phyloP scores from a whole-genome alignment of 2,329 filamentous ascomycete genomes.

The Diaporthe sp. region DNA sequence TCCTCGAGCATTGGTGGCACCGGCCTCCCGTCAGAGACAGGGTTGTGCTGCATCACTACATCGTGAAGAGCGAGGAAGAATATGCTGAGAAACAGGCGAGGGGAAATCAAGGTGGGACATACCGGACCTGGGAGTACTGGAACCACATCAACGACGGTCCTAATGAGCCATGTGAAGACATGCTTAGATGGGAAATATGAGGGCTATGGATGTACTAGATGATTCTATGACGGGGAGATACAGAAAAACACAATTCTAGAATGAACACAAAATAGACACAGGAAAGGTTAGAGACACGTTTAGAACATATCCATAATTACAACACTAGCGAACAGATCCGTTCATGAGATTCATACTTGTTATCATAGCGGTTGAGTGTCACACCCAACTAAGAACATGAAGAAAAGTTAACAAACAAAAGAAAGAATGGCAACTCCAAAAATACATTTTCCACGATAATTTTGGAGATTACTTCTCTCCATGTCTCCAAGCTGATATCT shows the following conservation, averaged over 20 bases:
- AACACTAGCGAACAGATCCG: neutral
- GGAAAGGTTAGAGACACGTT: too few relatives aligned
- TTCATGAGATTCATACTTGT: neutral
- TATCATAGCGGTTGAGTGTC: neutral
- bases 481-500: neutral
- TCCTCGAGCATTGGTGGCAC: constrained; percentile 38
- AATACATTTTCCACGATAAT: neutral
- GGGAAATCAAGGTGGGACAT: neutral
- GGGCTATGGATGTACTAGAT: neutral
- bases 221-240: too few relatives aligned
- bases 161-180: constrained; percentile 23
- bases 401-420: neutral
- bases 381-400: neutral
- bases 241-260: too few relatives aligned
- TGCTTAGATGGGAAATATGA: constrained; percentile 15
- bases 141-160: constrained; percentile 12
- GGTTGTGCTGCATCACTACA: constrained; percentile 50
- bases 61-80: constrained; percentile 49
- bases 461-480: neutral
- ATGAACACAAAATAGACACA: too few relatives aligned
- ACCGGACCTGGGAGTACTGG: constrained; percentile 16
- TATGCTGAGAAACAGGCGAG: constrained; percentile 36
- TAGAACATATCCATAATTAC: too few relatives aligned
- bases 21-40: constrained; percentile 47
- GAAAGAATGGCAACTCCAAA: neutral